A percentile compares a stretch with the other conserved stretches of the same genome.
Evolutionary conservation across 352 stramenopile genomes (phyloP).

Genomic region (Pythium rhizo-oryzae): DNA sequence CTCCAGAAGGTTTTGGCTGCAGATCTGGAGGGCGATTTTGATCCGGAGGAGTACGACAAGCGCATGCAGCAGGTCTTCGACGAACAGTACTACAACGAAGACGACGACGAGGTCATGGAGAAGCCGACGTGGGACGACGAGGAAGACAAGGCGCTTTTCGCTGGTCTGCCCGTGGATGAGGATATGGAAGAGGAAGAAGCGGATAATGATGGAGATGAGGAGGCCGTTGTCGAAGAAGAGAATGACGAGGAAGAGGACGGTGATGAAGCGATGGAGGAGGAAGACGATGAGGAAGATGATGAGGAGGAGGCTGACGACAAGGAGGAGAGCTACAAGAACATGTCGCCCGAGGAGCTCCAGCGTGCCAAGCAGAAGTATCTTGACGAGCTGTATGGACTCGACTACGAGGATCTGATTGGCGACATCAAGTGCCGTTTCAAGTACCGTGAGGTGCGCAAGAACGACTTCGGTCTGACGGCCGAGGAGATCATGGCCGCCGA

Average conservation of each 20-base stretch:
- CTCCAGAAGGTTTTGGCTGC: constrained; percentile 43
- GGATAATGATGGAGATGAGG: constrained; percentile 31
- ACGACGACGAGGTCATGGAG: constrained; percentile 63
- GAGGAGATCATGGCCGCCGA: constrained; percentile 98
- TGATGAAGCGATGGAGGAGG: constrained; percentile 19
- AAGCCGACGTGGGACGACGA: constrained; percentile 84
- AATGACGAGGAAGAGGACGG: constrained; percentile 36
- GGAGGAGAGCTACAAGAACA: constrained; percentile 46
- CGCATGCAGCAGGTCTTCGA: constrained; percentile 97
- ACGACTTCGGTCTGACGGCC: constrained; percentile 96
- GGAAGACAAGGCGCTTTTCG: constrained; percentile 87
- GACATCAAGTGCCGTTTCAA: constrained; percentile 98
- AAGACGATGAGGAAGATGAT: constrained; percentile 34
- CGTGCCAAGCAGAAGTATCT: constrained; percentile 92
- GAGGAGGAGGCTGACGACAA: constrained; percentile 49
- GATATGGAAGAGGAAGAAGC: constrained; percentile 74
- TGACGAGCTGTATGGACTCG: constrained; percentile 97
- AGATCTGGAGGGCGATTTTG: constrained; percentile 95
- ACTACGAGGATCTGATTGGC: constrained; percentile 99
- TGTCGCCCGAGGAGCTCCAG: constrained; percentile 66
- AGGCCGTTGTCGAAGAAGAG: constrained; percentile 34
- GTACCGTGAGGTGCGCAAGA: constrained; percentile 94
- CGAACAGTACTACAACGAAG: constrained; percentile 97
- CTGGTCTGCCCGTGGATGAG: constrained; percentile 57
- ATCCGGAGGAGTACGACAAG: constrained; percentile 97